Base-by-base conservation (phyloP, 306 rosid species). In the Cicer chorassanicum region DNA sequence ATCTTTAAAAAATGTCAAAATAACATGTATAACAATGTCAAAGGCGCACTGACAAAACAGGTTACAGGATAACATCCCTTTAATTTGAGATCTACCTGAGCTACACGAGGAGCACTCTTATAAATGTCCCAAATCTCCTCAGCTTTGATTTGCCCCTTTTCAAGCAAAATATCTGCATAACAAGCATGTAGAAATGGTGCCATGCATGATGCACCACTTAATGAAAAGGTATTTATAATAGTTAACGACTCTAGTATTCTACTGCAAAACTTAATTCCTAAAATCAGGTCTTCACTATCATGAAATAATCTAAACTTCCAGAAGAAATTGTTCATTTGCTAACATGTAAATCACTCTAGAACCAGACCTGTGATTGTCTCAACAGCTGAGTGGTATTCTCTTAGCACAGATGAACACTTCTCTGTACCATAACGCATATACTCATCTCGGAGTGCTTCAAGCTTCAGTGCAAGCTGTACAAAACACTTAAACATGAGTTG, bases 371-470 rank as follows among this genome's bases (percentile, higher is more conserved):
- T 89, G 79, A 93, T 91, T 82, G 93, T 85, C 92, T 93, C 98
- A 14, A 91, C 93, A 10, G 96, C 96, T 75, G 89, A 86, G 70
- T 86, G 83, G 83, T 86, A 85, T 68, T 93, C 97, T 78, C 84
- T 82, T 70, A 93, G 80, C 75, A 93, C 90, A 5, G 91, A 83
- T 14, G 78, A 80, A 79, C 96, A 91, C 81, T 84, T 91, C 50
- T 88, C 97, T 56, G 89, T 89, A 57, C 94, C 91, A 78, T 85
- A 93, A 53, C 96, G 98, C 93, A 93, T 82, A 79, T 91, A 93
- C 86, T 91, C 98, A 84, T 93, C 96, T 65, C 97, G 85, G 70
- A 93, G 92, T 74, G 90, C 97, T 82, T 93, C 92, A 82, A 93
- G 87, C 88, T 93, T 93, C 81, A 89, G 66, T 78, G 94, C 91